Percentiles rank a stretch among this genome's conserved stretches.
Conservation (phyloP, 2,329 filamentous ascomycete genomes). For the Leptographium lundbergii region DNA sequence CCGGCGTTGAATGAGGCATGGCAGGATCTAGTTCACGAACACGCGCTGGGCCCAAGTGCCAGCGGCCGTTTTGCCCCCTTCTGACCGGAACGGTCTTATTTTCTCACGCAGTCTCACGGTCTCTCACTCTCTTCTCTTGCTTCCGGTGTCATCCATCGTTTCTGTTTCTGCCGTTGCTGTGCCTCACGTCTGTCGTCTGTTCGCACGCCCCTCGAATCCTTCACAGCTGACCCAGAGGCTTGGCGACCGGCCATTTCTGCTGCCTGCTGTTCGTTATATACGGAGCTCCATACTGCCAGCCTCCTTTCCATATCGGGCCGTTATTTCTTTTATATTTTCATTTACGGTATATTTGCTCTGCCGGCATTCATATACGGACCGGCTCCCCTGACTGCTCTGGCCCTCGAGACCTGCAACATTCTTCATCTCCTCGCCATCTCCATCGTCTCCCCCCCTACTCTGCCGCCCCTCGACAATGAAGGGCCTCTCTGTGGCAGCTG, state of each 20-base stretch:
- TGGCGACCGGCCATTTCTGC: no score
- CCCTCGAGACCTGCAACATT: not conserved
- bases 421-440: not conserved
- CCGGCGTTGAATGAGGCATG: not conserved
- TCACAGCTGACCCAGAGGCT: not conserved
- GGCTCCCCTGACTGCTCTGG: not conserved
- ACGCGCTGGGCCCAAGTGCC: not conserved
- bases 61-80: not conserved
- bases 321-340: no score
- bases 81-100: not conserved
- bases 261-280: no score
- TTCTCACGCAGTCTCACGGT: not conserved
- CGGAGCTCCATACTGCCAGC: no score
- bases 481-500: constrained; percentile 10
- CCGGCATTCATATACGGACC: no score
- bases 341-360: no score
- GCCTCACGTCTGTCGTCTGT: not conserved
- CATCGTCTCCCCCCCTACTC: not conserved
- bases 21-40: not conserved
- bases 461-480: constrained; percentile 13
- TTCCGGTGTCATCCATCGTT: not conserved
- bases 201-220: not conserved
- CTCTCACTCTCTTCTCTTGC: no score
- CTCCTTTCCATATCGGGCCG: no score
- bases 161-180: not conserved